Conservation (phyloP, 164 flowering plant genomes). For the Magnolia officinalis region DNA sequence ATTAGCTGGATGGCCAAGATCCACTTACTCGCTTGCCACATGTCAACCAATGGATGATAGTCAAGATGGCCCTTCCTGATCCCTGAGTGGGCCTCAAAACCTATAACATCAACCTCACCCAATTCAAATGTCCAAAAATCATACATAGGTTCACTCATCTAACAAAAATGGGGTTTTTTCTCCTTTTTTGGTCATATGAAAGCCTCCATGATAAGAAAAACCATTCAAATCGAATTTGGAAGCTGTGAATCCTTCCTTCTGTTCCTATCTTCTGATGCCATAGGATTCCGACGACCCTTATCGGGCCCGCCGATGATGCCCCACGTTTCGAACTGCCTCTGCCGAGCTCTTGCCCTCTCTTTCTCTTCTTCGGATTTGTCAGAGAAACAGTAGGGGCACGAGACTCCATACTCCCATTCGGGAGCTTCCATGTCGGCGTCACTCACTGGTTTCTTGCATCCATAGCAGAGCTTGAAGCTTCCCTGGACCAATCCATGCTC, state of each 20-base stretch:
- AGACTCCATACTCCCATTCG: conserved; percentile 75
- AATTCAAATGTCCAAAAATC: background rate
- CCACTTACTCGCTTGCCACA: no score
- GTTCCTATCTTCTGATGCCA: background rate
- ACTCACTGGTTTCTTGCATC: conserved; percentile 89
- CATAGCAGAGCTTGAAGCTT: conserved; percentile 84
- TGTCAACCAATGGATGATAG: no score
- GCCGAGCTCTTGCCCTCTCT: conserved; percentile 92
- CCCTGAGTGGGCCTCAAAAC: no score
- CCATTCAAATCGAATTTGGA: conserved; percentile 12
- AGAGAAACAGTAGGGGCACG: conserved; percentile 81
- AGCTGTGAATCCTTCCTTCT: background rate
- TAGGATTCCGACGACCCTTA: conserved; percentile 53
- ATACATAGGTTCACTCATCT: background rate
- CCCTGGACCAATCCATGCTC: conserved; percentile 86
- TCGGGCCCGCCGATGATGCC: conserved; percentile 93
- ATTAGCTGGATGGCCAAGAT: no score
- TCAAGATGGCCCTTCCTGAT: no score
- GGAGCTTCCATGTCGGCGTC: conserved; percentile 89
- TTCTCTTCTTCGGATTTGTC: conserved; percentile 85
- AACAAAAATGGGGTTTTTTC: background rate
- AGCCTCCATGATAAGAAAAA: background rate
- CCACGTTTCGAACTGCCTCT: conserved; percentile 77
- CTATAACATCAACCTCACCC: no score
- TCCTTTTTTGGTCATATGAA: no score